phyloP scores from a whole-genome alignment of 2,329 filamentous ascomycete genomes.

The Exophiala sp. region DNA sequence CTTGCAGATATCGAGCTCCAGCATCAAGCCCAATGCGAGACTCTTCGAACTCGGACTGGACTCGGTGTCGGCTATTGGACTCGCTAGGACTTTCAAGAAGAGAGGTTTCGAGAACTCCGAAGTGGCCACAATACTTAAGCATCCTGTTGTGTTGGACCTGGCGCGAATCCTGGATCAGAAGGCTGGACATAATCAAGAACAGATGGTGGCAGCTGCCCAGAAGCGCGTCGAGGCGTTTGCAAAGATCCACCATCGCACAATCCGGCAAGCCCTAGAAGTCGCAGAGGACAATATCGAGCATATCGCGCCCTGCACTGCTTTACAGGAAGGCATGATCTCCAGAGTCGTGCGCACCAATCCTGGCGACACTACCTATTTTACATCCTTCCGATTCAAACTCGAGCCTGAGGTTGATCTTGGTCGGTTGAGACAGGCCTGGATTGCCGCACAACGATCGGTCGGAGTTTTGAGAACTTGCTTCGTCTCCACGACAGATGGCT shows the following conservation, averaged over 20 bases:
- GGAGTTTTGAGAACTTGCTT: constrained; percentile 73
- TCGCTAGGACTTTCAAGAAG: constrained; percentile 62
- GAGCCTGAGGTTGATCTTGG: constrained; percentile 41
- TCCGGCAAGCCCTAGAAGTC: constrained; percentile 54
- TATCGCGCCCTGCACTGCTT: constrained; percentile 75
- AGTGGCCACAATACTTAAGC: constrained; percentile 65
- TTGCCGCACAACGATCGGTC: constrained; percentile 47
- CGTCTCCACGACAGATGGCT: constrained; percentile 68
- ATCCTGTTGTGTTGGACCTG: constrained; percentile 52
- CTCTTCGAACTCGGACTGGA: constrained; percentile 86
- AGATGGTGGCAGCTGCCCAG: constrained; percentile 45
- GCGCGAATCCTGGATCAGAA: constrained; percentile 17
- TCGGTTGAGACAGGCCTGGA: constrained; percentile 58
- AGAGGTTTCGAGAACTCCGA: constrained; percentile 59
- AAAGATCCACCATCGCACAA: constrained; percentile 56
- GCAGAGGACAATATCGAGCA: constrained; percentile 59
- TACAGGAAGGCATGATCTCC: constrained; percentile 84
- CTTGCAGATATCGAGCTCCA: constrained; percentile 41
- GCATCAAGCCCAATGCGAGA: constrained; percentile 57
- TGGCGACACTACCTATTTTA: constrained; percentile 67
- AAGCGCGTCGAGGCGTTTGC: constrained; percentile 63
- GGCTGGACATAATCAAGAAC: neutral
- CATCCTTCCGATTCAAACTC: constrained; percentile 65
- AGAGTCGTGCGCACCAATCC: constrained; percentile 57
- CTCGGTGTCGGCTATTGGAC: constrained; percentile 75